Evolutionary conservation across 495 filamentous ascomycete genomes (phyloP), one percentile per base, ranked within the genome.

Genomic region (Podospora fimiseda): DNA sequence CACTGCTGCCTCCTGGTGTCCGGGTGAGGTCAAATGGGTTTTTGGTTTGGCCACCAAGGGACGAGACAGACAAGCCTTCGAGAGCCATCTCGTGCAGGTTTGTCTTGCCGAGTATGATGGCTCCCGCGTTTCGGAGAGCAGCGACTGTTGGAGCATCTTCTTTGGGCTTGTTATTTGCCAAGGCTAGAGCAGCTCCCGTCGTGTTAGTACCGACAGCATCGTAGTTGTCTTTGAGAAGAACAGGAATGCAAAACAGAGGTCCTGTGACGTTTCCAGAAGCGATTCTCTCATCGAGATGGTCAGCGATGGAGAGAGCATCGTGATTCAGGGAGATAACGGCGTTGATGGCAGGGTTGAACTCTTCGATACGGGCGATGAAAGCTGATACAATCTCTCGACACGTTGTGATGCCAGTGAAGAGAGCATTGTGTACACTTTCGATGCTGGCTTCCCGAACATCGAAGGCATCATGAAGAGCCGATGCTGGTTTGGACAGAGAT

Each of bases 71-170:
- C 27, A 83, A 62, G 2, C 81, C 84, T 51, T 86, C 82, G 2
- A 87, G 60, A 1, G 83, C 82, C 48, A 86, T 53, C 24, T 85
- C 84, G 58, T 86, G 82, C 11, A 86, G 59, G 61, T 86, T 87
- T 0, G 80, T 67, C 55, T 87, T 87, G 0, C 80, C 84, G 1
- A 87, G 64, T 15, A 87, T 80, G n/a, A 87, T 73, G 0, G 80
- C 80, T 0, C 85, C 84, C 2, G 79, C 80, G 2, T 67, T 55
- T 15, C 64, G 72, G 8, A 87, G 46, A 0, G 73, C 79, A 9
- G 53, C 54, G 0, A 84, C 80, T 0, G 76, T 66, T 0, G 74
- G 66, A 1, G 80, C 75, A 59, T 85, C 77, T 0, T 50, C 56
- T 0, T 50, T 47, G 0, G 80, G 79, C 19, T 53, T 58, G 14